Evolutionary conservation across 2,329 filamentous ascomycete genomes (phyloP), one percentile per base, ranked within the genome.

Genomic region (Aspergillus tamarii): DNA sequence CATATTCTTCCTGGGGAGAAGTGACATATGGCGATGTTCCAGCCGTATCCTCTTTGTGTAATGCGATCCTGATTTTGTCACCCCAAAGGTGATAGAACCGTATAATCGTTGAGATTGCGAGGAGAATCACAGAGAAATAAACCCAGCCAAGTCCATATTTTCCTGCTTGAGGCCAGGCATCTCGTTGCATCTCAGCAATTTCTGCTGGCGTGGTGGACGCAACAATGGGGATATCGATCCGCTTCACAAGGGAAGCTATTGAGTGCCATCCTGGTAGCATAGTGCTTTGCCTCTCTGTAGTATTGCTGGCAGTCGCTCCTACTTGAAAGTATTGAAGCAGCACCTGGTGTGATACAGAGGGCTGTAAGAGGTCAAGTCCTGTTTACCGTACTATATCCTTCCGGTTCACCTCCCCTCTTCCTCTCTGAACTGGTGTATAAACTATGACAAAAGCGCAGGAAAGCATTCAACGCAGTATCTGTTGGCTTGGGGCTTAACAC

Each of bases 141-240:
- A 94, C 92, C 88, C 93, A 97, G 62, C 90, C 92, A 58, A 92
- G 81, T 2, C 86, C 93, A 80, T 97, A 97, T 81, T 96, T 96
- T 52, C 90, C 92, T 26, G 93, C 89, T 73, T 92, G 81, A 30
- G 77, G 85, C 90, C 91, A 97, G 28, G 94, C 92, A 76, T 97
- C 94, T 69, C 82, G 77, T 19, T 82, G 83, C 69, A 82, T 84
- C 59, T 87, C 86, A 71, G 84, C 84, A 46, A 85, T 79, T 60
- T 88, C 76, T 5, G 81, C 83, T 12, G 82, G 73, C n/a, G 86
- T 85, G 65, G 82, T 88, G 56, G 82, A 84, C 64, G 77, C 82
- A 69, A 84, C 87, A 70, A 81, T 81, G 7, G 85, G 84, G 65
- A 89, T 84, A 71, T 85, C 82, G 64, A 89, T 83, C 62, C 87